Evolutionary conservation across 2,329 filamentous ascomycete species (phyloP), one percentile per base, ranked within the genome.

Genomic region (Penicillium carneum): DNA sequence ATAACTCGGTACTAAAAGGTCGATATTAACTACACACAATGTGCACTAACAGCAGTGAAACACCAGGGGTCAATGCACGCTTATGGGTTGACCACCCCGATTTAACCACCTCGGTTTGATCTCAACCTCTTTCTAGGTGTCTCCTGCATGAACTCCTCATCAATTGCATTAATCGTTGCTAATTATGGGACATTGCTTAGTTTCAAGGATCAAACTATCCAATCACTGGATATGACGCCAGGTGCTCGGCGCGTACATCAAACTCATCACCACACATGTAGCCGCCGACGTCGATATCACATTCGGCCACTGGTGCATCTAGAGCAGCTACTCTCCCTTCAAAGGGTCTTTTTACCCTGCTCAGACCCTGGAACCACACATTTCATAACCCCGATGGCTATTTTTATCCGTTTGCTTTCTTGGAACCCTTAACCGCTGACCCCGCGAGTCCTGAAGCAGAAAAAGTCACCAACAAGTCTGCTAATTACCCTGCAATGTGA

Each of bases 401-500:
- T 69, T 69, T 69, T 69, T 69, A 66, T 61, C 64, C 34, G 20
- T n/a, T 41, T 48, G 14, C 38, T 41, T 52, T 38, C 38, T 33
- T 56, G 31, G 51, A 9, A 36, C 51, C 29, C 31, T 38, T 69
- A 70, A 57, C 66, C 66, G 67, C 66, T 63, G 59, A 65, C 53
- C 42, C 48, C 59, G 59, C 62, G 57, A 65, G 60, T 64, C 52
- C 59, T 65, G 61, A 69, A 58, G 64, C 64, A 70, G 53, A 59
- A 56, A 57, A 53, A 48, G 45, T 57, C 57, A 34, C 59, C 51
- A 59, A 50, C 41, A 59, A 65, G 26, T 52, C 68, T 65, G 61
- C 61, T 70, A 70, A 70, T 70, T 69, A 66, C 55, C 62, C 59
- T 18, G 52, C 55, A 67, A 63, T 70, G 68, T 47, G 63, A 67